Percentiles rank a stretch among this genome's conserved stretches.
phyloP scores from a whole-genome alignment of 2,329 filamentous ascomycete species.

The Talaromyces sp. region DNA sequence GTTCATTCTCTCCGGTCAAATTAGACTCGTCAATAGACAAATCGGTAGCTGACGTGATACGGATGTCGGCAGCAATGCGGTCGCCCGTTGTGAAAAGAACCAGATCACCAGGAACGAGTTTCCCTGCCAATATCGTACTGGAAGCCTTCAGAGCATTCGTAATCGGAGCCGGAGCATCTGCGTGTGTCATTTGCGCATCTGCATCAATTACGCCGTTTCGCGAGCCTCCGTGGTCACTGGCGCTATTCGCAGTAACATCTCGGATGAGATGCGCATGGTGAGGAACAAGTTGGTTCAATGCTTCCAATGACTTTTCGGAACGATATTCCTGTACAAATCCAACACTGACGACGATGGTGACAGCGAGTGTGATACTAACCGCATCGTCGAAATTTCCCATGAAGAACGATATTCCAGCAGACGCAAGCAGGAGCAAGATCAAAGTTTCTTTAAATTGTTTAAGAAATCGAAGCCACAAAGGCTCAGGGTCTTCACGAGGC shows the following conservation, averaged over 20 bases:
- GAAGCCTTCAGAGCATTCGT: conserved; percentile 70
- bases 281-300: conserved; percentile 86
- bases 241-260: conserved; percentile 35
- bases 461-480: conserved; percentile 88
- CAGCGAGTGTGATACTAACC: conserved; percentile 89
- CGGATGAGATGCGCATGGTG: conserved; percentile 95
- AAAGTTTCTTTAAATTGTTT: conserved; percentile 97
- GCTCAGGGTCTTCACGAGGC: conserved; percentile 87
- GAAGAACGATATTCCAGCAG: conserved; percentile 80
- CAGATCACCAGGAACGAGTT: conserved; percentile 87
- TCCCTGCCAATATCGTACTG: conserved; percentile 77
- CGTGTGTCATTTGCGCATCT: conserved; percentile 49
- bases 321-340: conserved; percentile 97
- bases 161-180: conserved; percentile 49
- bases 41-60: conserved; percentile 85
- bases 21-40: conserved; percentile 96
- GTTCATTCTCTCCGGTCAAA: conserved; percentile 92
- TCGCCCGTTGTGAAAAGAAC: conserved; percentile 94
- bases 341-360: conserved; percentile 94
- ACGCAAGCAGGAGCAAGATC: conserved; percentile 85
- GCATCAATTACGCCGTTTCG: conserved; percentile 34
- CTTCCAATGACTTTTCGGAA: conserved; percentile 95
- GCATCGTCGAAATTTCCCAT: conserved; percentile 95
- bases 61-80: conserved; percentile 91
- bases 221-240: conserved; percentile 23